Base-by-base conservation (phyloP, 208 protist species). In the Trypanosoma rangeli region DNA sequence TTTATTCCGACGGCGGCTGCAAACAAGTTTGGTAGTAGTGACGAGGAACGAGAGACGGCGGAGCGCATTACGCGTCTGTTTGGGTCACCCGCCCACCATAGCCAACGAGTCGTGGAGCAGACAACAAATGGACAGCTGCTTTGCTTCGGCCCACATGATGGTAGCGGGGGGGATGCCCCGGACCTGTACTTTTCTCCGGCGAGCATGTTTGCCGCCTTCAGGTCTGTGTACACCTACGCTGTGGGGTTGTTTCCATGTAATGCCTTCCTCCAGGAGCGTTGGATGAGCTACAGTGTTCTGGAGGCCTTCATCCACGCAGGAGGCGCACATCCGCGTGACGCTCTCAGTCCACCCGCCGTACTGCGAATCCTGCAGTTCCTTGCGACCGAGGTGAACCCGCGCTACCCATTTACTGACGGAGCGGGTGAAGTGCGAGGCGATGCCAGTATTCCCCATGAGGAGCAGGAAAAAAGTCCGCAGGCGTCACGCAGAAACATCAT, bases 201-300 rank as follows among this genome's bases (percentile, higher is more conserved):
- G 10, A 46, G n/a, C 12, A 65, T 71, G 54, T 61, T 75, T 48
- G 28, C 39, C 3, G 63, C 61, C 35, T 58, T 80, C 57, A 55
- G n/a, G 18, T 53, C 80, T 10, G n/a, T 77, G 26, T 64, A 62
- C 16, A 58, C 64, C 44, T 48, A 73, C 12, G 69, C 73, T 4
- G 26, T 68, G 16, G 26, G 57, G 53, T 37, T 62, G 12, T 78
- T 76, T 46, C 69, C 76, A 18, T n/a, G 18, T 12, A 56, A 58
- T 39, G 5, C 69, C 24, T 50, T 68, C 31, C 44, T 64, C 24
- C 76, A 76, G 48, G 73, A 85, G 53, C 75, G 70, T 58, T 80
- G 76, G 68, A 62, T 81, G 48, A 46, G 48, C 49, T 55, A 56
- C 31, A 46, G 33, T 29, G 26, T 85, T 31, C 42, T 78, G 16